Evolutionary conservation across 1,284 basidiomycete species (phyloP).

Genomic region (Caloboletus inedulis): DNA sequence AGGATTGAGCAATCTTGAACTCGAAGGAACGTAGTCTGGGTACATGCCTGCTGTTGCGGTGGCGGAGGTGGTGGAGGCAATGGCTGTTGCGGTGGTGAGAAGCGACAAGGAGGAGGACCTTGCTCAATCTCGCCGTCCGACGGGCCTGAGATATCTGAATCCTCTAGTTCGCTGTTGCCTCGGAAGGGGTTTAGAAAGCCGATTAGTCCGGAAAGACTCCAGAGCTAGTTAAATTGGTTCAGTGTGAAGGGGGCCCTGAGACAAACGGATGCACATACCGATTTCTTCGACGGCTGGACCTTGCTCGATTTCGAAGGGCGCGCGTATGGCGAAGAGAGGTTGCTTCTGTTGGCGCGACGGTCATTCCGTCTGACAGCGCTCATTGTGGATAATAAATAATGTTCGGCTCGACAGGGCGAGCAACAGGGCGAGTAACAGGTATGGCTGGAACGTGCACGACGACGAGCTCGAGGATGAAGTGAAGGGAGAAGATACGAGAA

Average conservation of each 20-base stretch:
- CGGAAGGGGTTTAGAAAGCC: constrained; percentile 48
- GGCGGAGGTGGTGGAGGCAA: constrained; percentile 17
- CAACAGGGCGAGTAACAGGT: constrained; percentile 1
- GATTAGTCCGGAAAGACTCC: constrained; percentile 49
- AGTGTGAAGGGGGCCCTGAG: neutral
- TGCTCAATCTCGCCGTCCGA: constrained; percentile 30
- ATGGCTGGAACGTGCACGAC: constrained; percentile 1
- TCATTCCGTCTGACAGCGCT: constrained; percentile 49
- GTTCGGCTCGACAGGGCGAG: constrained; percentile 8
- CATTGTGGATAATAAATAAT: constrained; percentile 36
- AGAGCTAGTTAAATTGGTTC: constrained; percentile 37
- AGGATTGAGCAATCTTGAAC: constrained; percentile 28
- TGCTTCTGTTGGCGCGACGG: constrained; percentile 40
- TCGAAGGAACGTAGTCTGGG: constrained; percentile 17
- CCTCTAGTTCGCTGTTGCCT: constrained; percentile 22
- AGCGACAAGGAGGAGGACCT: constrained; percentile 22
- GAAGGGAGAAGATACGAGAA: constrained; percentile 18
- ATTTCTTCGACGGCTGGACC: constrained; percentile 38
- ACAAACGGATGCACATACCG: constrained; percentile 33
- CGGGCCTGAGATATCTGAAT: constrained; percentile 18
- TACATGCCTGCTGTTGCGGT: constrained; percentile 31
- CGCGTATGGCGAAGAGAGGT: constrained; percentile 35
- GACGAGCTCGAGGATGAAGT: constrained; percentile 11
- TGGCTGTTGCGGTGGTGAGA: constrained; percentile 21
- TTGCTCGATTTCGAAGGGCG: constrained; percentile 26